phyloP scores from a whole-genome alignment of 768 basidiomycete genomes.

The Daedalea quercina region DNA sequence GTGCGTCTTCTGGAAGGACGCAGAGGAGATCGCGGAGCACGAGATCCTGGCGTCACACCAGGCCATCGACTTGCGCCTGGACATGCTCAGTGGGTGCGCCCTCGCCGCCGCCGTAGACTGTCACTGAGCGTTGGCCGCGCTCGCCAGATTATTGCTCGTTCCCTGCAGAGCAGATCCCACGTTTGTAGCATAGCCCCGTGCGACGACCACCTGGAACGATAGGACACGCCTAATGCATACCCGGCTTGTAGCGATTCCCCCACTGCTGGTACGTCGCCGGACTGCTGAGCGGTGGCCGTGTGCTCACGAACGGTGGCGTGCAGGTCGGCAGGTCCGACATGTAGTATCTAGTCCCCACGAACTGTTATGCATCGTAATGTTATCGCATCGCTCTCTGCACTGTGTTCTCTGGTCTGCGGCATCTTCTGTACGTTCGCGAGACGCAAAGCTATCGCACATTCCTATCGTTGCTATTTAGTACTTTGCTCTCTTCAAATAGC shows the following conservation, averaged over 20 bases:
- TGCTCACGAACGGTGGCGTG: no score
- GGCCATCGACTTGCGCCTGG: not conserved
- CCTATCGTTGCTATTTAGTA: no score
- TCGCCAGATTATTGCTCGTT: not conserved
- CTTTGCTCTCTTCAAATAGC: slow-evolving; percentile 1
- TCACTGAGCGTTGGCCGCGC: not conserved
- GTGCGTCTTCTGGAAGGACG: slow-evolving; percentile 1
- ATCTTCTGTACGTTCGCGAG: no score
- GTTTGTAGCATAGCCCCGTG: not conserved
- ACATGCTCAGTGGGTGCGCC: not conserved
- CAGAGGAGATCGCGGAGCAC: slow-evolving; percentile 2
- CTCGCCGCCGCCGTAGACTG: not conserved
- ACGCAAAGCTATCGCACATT: no score
- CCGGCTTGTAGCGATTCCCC: not conserved
- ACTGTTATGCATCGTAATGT: not conserved
- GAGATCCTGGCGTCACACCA: not conserved
- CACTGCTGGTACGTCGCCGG: not conserved
- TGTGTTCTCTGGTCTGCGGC: no score
- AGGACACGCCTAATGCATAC: not conserved
- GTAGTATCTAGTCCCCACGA: not conserved
- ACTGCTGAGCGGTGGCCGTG: no score
- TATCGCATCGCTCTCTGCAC: not conserved
- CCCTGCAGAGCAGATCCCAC: not conserved
- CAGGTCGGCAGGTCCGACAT: not conserved
- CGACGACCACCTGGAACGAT: not conserved